A percentile compares a stretch with the other conserved stretches of the same genome.
phyloP scores from a whole-genome alignment of 495 filamentous ascomycete species.

The Penicillium paxilli region DNA sequence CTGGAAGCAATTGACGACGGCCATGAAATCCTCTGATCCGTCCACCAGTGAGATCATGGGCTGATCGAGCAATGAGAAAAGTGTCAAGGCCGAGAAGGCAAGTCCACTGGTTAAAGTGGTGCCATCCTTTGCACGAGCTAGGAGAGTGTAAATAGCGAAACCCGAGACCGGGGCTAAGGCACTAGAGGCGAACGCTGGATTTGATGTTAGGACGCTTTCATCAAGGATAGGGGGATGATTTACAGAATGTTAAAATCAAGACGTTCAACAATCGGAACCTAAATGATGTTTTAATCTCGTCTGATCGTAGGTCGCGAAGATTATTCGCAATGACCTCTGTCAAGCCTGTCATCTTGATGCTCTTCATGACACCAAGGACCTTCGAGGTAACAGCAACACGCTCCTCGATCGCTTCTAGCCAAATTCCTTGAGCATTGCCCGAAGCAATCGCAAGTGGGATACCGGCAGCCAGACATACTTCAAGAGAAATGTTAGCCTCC shows the following conservation, averaged over 20 bases:
- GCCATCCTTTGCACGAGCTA: constrained; percentile 14
- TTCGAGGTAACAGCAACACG: constrained; percentile 52
- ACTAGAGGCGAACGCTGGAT: constrained; percentile 17
- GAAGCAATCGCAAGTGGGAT: constrained; percentile 18
- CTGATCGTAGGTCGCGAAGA: constrained; percentile 25
- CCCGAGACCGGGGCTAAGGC: constrained; percentile 23
- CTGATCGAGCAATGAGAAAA: constrained; percentile 22
- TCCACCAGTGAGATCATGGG: constrained; percentile 17
- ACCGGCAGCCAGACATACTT: constrained; percentile 23
- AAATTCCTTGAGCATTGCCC: constrained; percentile 28
- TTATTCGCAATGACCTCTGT: constrained; percentile 35
- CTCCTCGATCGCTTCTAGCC: constrained; percentile 54
- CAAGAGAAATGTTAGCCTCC: neutral
- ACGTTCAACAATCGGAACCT: constrained; percentile 11
- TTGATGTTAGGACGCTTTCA: neutral
- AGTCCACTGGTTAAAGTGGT: constrained; percentile 20
- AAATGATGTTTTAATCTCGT: constrained; percentile 18
- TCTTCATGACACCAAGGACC: constrained; percentile 55
- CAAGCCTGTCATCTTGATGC: constrained; percentile 59
- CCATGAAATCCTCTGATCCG: constrained; percentile 20
- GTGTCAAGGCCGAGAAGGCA: constrained; percentile 25
- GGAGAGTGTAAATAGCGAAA: constrained; percentile 21
- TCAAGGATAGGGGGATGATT: neutral
- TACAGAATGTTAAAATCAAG: constrained; percentile 16
- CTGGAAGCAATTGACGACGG: constrained; percentile 26